Base-by-base conservation (phyloP, 2,329 filamentous ascomycete genomes). In the Furcasterigmium furcatum region DNA sequence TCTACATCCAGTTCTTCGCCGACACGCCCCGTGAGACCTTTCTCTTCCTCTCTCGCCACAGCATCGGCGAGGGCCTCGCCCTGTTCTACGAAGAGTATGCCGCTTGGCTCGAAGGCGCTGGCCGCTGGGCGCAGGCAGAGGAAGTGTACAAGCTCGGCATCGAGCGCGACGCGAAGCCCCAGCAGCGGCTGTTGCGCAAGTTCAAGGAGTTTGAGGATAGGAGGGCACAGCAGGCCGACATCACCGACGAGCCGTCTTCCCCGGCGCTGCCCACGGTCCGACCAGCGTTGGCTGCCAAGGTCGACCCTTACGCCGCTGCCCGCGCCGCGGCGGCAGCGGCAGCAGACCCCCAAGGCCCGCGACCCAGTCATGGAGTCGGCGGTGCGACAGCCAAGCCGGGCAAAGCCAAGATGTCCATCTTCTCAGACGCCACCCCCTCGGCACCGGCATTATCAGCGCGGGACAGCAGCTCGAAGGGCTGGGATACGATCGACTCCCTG, bases 1-100 rank as follows among this genome's bases (percentile, higher is more conserved):
- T 91, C 59, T 99, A 97, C 66, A 95, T 97, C 58, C 80, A 86
- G 43, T 82, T 96, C 57, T 97, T 97, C 68, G 88, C 89, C 5
- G 94, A 97, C 62, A 77, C 89, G n/a, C 91, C 92, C 3, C 84
- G 92, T 43, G 94, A 99, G 67, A 90, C 88, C 0, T 99, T 91
- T 62, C 83, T 94, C 39, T 99, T 95, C 61, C 76, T 99, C 29
- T 86, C 92, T 12, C 87, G 91, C 42, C 91, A 99, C 61, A 79
- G 77, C 51, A 89, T 99, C 49, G 94, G 92, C 49, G 91, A 96
- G 59, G 74, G 77, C 1, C 77, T 99, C 3, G 94, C 94, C 2
- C 73, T 97, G 4, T 99, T 91, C 65, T 99, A 99, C 66, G 94
- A 99, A 63, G 94, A 97, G 60, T 99, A 95, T 61, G 91, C 94